These are phyloP conservation scores for Penicillium bovifimosum DNA, from an alignment of 495 filamentous ascomycete genomes.

Conservation along the genomic window DNA sequence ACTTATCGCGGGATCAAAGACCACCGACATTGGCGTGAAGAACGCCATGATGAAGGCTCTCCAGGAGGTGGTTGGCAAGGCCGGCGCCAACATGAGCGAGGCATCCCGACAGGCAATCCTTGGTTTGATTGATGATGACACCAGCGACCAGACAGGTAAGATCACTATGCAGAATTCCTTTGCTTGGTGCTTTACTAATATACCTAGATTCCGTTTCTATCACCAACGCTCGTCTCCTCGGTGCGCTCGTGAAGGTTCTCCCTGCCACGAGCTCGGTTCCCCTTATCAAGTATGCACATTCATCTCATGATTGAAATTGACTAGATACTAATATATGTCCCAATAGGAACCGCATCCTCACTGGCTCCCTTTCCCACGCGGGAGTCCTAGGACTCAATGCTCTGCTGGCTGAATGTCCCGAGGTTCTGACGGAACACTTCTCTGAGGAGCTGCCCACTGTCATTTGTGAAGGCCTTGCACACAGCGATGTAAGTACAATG, in stretches of 20 bases:
- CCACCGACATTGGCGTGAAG: slow-evolving; percentile 78
- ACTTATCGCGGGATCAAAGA: slow-evolving; percentile 89
- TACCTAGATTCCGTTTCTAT: slow-evolving; percentile 65
- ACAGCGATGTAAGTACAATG: slow-evolving; percentile 58
- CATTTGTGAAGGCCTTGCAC: slow-evolving; percentile 74
- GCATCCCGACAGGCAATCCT: slow-evolving; percentile 75
- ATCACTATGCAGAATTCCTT: neutral
- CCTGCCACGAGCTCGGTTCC: slow-evolving; percentile 56
- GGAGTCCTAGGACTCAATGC: slow-evolving; percentile 84
- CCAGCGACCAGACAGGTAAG: slow-evolving; percentile 63
- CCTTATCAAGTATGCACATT: slow-evolving; percentile 60
- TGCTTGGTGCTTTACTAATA: neutral
- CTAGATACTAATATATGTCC: slow-evolving; percentile 6
- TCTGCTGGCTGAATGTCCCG: slow-evolving; percentile 72
- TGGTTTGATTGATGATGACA: slow-evolving; percentile 78
- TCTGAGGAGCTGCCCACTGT: slow-evolving; percentile 63
- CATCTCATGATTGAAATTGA: neutral
- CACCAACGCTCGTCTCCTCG: slow-evolving; percentile 82
- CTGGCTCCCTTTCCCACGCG: slow-evolving; percentile 57
- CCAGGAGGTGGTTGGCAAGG: slow-evolving; percentile 93
- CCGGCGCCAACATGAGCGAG: slow-evolving; percentile 90
- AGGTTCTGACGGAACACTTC: slow-evolving; percentile 59
- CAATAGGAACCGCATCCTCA: slow-evolving; percentile 65
- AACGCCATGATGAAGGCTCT: slow-evolving; percentile 97
- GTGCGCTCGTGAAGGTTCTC: slow-evolving; percentile 80